Evolutionary conservation across 371 early-diverging fungal species (phyloP), one percentile per base, ranked within the genome.

Genomic region (Mortierella sp.): DNA sequence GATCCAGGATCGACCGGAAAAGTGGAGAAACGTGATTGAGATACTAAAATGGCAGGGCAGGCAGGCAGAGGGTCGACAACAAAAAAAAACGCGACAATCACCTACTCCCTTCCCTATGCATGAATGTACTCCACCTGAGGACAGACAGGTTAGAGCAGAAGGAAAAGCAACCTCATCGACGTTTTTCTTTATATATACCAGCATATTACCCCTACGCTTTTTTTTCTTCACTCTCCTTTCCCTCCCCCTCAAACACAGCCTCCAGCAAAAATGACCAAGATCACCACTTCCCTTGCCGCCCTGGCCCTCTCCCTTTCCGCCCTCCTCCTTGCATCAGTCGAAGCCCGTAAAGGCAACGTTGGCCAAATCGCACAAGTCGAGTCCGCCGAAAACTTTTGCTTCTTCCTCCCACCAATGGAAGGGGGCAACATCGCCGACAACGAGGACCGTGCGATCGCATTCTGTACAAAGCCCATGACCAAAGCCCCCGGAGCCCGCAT

Each of bases 331-430:
- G 9, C 26, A 8, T n/a, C 53, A 2, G 64, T 40, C 41, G 37
- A 71, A 24, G 64, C 71, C 48, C 47, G 48, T 5, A 64, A 47
- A 6, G 64, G 63, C 19, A 64, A 65, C 9, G 26, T 39, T 11
- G 72, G 73, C 14, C 73, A 52, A 41, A 72, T 72, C 53, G 66
- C 66, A n/a, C 11, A 65, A 37, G 55, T 72, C 8, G 53, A 65
- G 19, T 48, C 47, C 6, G 41, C 65, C 8, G 55, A 72, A 4
- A 34, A 80, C 39, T 75, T 52, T 29, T 92, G 91, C 71, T 74
- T 88, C 9, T 90, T 90, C 63, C 76, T 92, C 41, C 92, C 92
- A 5, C 75, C 90, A 82, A 41, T 79, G 77, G n/a, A 63, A 67
- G 11, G 76, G 1, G 86, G 87, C 14, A 74, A 68, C 67, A 91